These are phyloP conservation scores for Glarea lozoyensis DNA, from an alignment of 495 filamentous ascomycete species.

Conservation along the genomic window DNA sequence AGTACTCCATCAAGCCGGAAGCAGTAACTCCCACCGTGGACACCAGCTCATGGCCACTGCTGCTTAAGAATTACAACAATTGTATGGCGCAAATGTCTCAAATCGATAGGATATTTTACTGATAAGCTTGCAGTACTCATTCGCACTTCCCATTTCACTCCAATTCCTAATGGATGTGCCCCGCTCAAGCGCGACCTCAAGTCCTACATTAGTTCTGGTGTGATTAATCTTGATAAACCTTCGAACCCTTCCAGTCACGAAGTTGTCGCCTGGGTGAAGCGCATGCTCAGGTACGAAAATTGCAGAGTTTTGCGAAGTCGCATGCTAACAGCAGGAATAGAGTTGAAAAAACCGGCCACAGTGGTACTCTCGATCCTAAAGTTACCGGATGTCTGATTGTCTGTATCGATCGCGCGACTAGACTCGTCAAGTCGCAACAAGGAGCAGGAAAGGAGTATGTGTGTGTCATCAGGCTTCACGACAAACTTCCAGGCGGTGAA, in stretches of 20 bases:
- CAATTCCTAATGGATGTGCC: slow-evolving; percentile 79
- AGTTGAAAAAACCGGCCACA: slow-evolving; percentile 95
- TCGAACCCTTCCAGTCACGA: slow-evolving; percentile 97
- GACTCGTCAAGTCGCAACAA: slow-evolving; percentile 96
- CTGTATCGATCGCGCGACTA: slow-evolving; percentile 90
- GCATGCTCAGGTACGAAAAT: slow-evolving; percentile 67
- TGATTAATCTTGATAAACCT: slow-evolving; percentile 98
- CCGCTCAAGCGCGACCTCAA: slow-evolving; percentile 89
- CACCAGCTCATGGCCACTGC: slow-evolving; percentile 76
- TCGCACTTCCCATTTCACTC: slow-evolving; percentile 86
- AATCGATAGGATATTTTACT: slow-evolving; percentile 5
- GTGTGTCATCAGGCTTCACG: slow-evolving; percentile 83
- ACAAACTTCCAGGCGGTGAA: slow-evolving; percentile 84
- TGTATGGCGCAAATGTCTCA: slow-evolving; percentile 28
- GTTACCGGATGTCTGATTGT: slow-evolving; percentile 93
- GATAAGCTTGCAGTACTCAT: slow-evolving; percentile 53
- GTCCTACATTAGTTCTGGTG: slow-evolving; percentile 88
- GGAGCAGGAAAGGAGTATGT: slow-evolving; percentile 78
- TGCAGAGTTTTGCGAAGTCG: neutral
- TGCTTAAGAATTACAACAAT: slow-evolving; percentile 88
- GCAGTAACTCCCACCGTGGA: slow-evolving; percentile 58
- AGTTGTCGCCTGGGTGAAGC: slow-evolving; percentile 97
- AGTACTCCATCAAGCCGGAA: slow-evolving; percentile 85
- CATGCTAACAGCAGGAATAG: slow-evolving; percentile 32
- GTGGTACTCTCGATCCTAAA: slow-evolving; percentile 92